Evolutionary conservation across 2,329 filamentous ascomycete genomes (phyloP).

Genomic region (Alternaria novae-zelandiae): DNA sequence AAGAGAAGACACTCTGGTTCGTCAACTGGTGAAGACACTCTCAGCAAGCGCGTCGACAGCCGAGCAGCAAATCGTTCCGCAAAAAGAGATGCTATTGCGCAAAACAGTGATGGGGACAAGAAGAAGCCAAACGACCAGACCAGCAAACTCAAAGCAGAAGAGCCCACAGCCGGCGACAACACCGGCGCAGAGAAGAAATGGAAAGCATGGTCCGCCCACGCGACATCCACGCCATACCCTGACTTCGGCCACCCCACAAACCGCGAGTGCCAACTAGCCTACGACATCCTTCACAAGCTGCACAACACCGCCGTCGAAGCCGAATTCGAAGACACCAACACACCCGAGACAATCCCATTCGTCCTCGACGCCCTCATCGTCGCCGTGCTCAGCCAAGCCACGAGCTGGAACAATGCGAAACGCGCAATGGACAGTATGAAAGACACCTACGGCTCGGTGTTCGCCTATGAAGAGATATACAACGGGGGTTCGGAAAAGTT

Average conservation of each 20-base stretch:
- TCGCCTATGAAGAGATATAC: slow-evolving; percentile 3
- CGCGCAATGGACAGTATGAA: slow-evolving; percentile 9
- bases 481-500: neutral
- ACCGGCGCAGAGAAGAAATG: slow-evolving; percentile 3
- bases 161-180: neutral
- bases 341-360: slow-evolving; percentile 4
- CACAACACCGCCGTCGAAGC: slow-evolving; percentile 7
- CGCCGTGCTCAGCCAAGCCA: slow-evolving; percentile 7
- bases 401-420: slow-evolving; percentile 10
- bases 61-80: neutral
- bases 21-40: neutral
- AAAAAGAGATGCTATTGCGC: neutral
- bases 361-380: slow-evolving; percentile 10
- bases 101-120: neutral
- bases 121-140: neutral
- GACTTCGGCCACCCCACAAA: slow-evolving; percentile 6
- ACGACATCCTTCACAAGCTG: slow-evolving; percentile 3
- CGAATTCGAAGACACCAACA: slow-evolving; percentile 1
- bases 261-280: slow-evolving; percentile 8
- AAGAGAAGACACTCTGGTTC: neutral
- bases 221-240: slow-evolving; percentile 6
- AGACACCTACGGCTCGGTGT: slow-evolving; percentile 1
- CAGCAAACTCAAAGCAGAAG: neutral
- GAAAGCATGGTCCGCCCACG: slow-evolving; percentile 12
- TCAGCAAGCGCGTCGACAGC: neutral